Evolutionary conservation across 1,139 yeast species (phyloP), one percentile per base, ranked within the genome.

Genomic region (Saccharomyces hybrid): DNA sequence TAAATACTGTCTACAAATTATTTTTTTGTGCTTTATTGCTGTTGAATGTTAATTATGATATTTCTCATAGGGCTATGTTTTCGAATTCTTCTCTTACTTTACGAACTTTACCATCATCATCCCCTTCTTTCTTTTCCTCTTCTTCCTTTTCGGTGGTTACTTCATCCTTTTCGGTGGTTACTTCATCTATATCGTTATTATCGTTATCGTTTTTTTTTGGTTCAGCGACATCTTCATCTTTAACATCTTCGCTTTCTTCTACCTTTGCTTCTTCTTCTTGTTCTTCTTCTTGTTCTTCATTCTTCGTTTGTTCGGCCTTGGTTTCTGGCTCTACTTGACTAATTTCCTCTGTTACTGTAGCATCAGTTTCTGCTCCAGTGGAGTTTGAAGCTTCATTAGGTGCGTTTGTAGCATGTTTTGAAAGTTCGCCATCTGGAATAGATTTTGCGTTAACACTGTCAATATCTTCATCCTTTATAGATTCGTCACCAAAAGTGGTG

Each of bases 371-470:
- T 9, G 47, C 29, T 44, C 54, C 55, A 23, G 25, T 3, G 25
- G 23, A 19, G 23, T 3, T 19, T 19, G 4, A 19, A 19, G 23
- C 4, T 19, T 23, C 5, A 4, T n/a, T 42, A 23, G 53, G 11
- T 38, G 41, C 48, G 19, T 47, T 55, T 3, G 54, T 59, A 31
- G 57, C 59, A 41, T 65, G 62, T 56, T 63, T 57, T 14, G 54
- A 51, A 51, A 51, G 29, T 27, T 46, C 52, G 46, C 56, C 55
- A 25, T 41, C 53, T 32, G 47, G 46, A 38, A 38, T 9, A 8
- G 42, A 16, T 16, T 38, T 14, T 38, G 42, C 42, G 4, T 19
- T 49, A 32, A 19, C 50, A 23, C 49, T 26, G 25, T 48, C 44
- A 31, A 29, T 47, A 32, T 46, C 51, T 28, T 47, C 51, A 42